Evolutionary conservation across 495 filamentous ascomycete genomes (phyloP).

Genomic region (Penicillium tannophilum): DNA sequence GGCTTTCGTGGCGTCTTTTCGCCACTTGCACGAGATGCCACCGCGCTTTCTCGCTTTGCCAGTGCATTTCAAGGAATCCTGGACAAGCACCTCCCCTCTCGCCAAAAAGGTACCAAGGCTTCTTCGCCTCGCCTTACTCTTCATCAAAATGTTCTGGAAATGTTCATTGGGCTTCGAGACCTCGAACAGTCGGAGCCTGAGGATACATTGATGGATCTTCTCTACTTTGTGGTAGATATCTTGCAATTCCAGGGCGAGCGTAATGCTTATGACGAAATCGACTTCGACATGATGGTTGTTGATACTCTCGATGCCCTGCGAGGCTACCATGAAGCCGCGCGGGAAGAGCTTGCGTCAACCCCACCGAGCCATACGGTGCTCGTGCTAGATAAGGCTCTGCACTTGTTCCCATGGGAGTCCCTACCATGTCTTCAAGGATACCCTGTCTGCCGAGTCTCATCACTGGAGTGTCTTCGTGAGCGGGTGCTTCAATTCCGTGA

Average conservation of each 20-base stretch:
- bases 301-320: conserved; percentile 80
- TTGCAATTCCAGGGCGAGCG: conserved; percentile 94
- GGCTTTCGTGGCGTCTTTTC: conserved; percentile 92
- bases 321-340: conserved; percentile 67
- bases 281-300: conserved; percentile 88
- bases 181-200: conserved; percentile 71
- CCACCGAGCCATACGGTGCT: conserved; percentile 84
- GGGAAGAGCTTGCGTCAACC: conserved; percentile 51
- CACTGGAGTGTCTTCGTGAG: conserved; percentile 74
- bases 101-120: conserved; percentile 61
- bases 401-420: conserved; percentile 94
- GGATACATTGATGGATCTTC: conserved; percentile 81
- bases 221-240: conserved; percentile 96
- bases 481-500: conserved; percentile 57
- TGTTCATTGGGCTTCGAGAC: conserved; percentile 85
- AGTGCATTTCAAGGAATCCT: conserved; percentile 78
- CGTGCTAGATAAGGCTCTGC: conserved; percentile 88
- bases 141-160: conserved; percentile 76
- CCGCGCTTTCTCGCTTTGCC: conserved; percentile 71
- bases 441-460: conserved; percentile 82
- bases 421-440: conserved; percentile 80
- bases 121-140: conserved; percentile 58
- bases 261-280: conserved; percentile 97
- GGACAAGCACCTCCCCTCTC: conserved; percentile 85
- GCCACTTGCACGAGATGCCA: conserved; percentile 58